Conservation (phyloP, 1,139 yeast genomes). For the Saccharomyces pastorianus region DNA sequence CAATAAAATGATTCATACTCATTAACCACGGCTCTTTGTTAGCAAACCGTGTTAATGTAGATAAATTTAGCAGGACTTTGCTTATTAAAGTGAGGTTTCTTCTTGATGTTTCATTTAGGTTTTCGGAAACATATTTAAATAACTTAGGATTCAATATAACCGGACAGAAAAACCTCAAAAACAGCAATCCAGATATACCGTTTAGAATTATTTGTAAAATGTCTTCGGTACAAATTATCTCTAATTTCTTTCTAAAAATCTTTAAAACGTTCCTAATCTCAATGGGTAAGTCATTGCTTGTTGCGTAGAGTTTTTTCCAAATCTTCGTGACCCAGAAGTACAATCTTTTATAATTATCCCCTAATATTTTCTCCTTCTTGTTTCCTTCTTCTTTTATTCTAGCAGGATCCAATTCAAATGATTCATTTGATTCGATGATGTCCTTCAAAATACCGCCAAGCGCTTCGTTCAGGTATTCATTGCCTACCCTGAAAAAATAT, state of each 20-base stretch:
- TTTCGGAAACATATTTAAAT: conserved; percentile 62
- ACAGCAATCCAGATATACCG: conserved; percentile 75
- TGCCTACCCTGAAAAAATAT: conserved; percentile 70
- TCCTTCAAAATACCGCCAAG: conserved; percentile 60
- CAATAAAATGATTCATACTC: conserved; percentile 59
- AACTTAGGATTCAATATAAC: conserved; percentile 83
- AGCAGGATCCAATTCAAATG: conserved; percentile 70
- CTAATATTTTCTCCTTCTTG: conserved; percentile 35
- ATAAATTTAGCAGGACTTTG: conserved; percentile 69
- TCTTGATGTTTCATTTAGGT: conserved; percentile 63
- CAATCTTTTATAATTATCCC: conserved; percentile 47
- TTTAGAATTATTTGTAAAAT: conserved; percentile 45
- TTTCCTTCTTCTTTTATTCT: conserved; percentile 39
- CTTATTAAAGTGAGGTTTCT: conserved; percentile 75
- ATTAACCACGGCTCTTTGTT: conserved; percentile 77
- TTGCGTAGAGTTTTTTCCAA: conserved; percentile 63
- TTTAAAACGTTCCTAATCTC: conserved; percentile 56
- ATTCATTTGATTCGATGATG: conserved; percentile 42
- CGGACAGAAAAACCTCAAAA: conserved; percentile 82
- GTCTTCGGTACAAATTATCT: conserved; percentile 51
- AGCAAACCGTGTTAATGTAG: conserved; percentile 68
- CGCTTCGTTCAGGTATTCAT: conserved; percentile 64
- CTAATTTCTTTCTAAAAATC: conserved; percentile 52
- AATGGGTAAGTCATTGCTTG: conserved; percentile 71
- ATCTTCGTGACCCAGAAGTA: conserved; percentile 49